Evolutionary conservation across 2,329 filamentous ascomycete genomes (phyloP), one percentile per base, ranked within the genome.

Genomic region (Mariannaea elegans): DNA sequence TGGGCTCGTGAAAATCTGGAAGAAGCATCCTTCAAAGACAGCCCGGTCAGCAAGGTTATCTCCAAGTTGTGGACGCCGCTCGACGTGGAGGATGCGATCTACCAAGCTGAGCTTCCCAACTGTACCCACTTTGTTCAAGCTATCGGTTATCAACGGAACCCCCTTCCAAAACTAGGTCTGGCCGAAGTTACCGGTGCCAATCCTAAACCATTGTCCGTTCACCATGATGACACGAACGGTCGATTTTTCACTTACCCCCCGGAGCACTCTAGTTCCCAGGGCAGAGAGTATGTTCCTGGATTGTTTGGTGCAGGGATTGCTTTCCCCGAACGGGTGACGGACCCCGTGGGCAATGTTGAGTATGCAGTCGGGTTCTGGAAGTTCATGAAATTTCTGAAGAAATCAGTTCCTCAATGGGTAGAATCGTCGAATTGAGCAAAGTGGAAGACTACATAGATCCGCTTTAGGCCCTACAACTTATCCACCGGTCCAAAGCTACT

Each of bases 271-370:
- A 19, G 32, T 27, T 24, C 23, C 16, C 36, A 16, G 16, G 27
- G 32, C 29, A 3, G 63, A 74, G 27, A 73, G 72, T 23, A 71
- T 88, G 18, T 67, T n/a, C 81, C 80, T 2, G 84, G 85, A 0
- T 66, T 89, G 16, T 86, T 82, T 68, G 87, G 84, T 3, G 86
- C 86, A 0, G 87, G 87, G 0, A 89, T 90, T 65, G 87, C 86
- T 1, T 90, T 84, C 66, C 87, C 87, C 0, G 84, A 89, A 69
- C 76, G 79, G 21, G 85, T 88, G 6, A 80, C 80, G 8, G 87
- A 89, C 75, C 87, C 86, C 1, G 75, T 81, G 38, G 86, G 86
- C 0, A 88, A 88, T 70, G 82, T 85, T 7, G 86, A 89, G 73
- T 78, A 82, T 66, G 84, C 85, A 1, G 87, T 89, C 49, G 87